phyloP scores from a whole-genome alignment of 768 basidiomycete genomes.

The Pisolithus microcarpus region DNA sequence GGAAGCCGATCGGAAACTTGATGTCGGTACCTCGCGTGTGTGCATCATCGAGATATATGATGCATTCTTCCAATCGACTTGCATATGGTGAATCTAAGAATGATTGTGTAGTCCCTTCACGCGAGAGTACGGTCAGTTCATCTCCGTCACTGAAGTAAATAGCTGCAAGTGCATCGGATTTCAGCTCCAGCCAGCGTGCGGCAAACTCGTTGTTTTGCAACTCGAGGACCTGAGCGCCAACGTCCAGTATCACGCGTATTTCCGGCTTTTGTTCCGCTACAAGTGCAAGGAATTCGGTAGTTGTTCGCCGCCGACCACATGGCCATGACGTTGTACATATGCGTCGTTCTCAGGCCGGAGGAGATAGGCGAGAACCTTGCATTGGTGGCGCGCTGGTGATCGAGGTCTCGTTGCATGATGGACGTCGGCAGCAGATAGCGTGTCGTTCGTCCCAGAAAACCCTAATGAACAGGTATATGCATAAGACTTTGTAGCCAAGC shows the following conservation, averaged over 20 bases:
- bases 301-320: constrained; percentile 9
- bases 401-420: constrained; percentile 24
- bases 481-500: no score
- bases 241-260: constrained; percentile 42
- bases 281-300: constrained; percentile 21
- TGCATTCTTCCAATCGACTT: constrained; percentile 33
- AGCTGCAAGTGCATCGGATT: constrained; percentile 28
- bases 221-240: constrained; percentile 51
- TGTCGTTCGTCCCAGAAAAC: constrained; percentile 54
- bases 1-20: constrained; percentile 35
- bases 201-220: constrained; percentile 35
- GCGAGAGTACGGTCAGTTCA: constrained; percentile 26
- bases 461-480: background rate
- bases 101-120: constrained; percentile 30
- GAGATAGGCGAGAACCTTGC: constrained; percentile 29
- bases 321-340: constrained; percentile 21
- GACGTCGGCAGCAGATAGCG: constrained; percentile 18
- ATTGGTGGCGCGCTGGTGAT: constrained; percentile 36
- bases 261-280: constrained; percentile 27
- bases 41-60: constrained; percentile 48
- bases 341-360: constrained; percentile 31
- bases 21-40: constrained; percentile 45
- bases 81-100: constrained; percentile 33
- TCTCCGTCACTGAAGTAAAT: constrained; percentile 37
- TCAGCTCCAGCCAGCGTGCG: constrained; percentile 9